Base-by-base conservation (phyloP, 1,284 basidiomycete species). In the Marasmius tenuissimus region DNA sequence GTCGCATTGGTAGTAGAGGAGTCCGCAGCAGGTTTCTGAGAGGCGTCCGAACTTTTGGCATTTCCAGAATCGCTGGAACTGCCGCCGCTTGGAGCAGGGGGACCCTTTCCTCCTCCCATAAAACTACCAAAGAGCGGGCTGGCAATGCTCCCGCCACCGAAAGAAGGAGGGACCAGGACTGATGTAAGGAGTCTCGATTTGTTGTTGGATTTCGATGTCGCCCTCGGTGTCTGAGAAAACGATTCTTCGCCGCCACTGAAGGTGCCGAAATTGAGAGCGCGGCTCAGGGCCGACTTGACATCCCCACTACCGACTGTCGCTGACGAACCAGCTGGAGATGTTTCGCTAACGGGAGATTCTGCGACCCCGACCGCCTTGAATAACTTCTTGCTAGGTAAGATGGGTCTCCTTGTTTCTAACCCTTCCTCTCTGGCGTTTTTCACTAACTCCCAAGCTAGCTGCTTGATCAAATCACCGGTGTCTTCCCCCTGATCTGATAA, bases 401-500 rank as follows among this genome's bases (percentile, higher is more conserved):
- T 38, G 8, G 52, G 52, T 14, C 52, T 11, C 38, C 52, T 54
- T 5, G 37, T 20, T 35, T 54, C 52, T 37, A 54, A 38, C 16
- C 83, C 84, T 59, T 86, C 83, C 60, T 93, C 91, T 4, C 92
- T 81, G 0, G 92, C 91, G 55, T 85, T 87, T 59, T 79, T 80
- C 20, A 96, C 85, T 4, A 96, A 83, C 37, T 85, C 81, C 63
- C 92, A 80, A 0, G 94, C 93, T 4, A 94, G 80, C 48, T 75
- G 75, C 0, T 85, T 84, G 33, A 96, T 78, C 11, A 91, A 76
- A 0, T 82, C 76, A 16, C 85, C 81, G 0, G 88, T 85, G 12
- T 88, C 88, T 6, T 75, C 79, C 0, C 87, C 88, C 58, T 86
- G 80, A 67, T 91, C 87, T 1, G 83, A 78, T 2, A 96, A 81